Percentiles rank a stretch among this genome's conserved stretches.
phyloP scores from a whole-genome alignment of 2,329 filamentous ascomycete genomes.

The Aspergillus proliferans region DNA sequence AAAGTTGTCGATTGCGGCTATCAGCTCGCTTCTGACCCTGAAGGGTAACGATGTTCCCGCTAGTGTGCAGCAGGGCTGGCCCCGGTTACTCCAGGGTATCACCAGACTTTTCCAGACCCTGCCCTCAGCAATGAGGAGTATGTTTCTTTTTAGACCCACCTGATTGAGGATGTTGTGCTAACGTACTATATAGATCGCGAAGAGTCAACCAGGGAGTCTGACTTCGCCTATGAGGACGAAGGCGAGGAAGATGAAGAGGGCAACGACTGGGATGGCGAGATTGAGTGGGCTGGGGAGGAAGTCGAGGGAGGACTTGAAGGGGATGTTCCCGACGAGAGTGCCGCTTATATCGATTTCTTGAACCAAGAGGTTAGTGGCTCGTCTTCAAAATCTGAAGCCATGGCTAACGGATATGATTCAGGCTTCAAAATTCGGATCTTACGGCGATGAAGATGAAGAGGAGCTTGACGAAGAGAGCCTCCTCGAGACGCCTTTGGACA shows the following conservation, averaged over 20 bases:
- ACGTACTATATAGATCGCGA: constrained; percentile 62
- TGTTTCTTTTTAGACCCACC: constrained; percentile 24
- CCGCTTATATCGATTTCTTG: constrained; percentile 90
- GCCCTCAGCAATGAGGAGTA: constrained; percentile 78
- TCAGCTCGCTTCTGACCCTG: constrained; percentile 75
- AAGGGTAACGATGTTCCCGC: constrained; percentile 73
- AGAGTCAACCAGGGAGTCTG: constrained; percentile 83
- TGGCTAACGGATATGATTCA: constrained; percentile 29
- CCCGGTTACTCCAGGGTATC: constrained; percentile 78
- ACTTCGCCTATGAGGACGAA: constrained; percentile 70
- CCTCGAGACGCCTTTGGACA: constrained; percentile 89
- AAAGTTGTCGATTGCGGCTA: constrained; percentile 93
- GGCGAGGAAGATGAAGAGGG: constrained; percentile 69
- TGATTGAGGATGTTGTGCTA: background rate
- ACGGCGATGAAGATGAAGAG: constrained; percentile 74
- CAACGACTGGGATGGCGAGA: constrained; percentile 73
- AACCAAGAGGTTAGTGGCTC: constrained; percentile 67
- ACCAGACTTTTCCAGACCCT: constrained; percentile 88
- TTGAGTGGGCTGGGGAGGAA: constrained; percentile 54
- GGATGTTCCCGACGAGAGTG: constrained; percentile 81
- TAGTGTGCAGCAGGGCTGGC: constrained; percentile 96
- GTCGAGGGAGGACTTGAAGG: constrained; percentile 54
- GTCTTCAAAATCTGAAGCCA: background rate
- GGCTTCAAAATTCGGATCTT: constrained; percentile 76
- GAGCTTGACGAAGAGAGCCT: constrained; percentile 88